Evolutionary conservation across 768 basidiomycete genomes (phyloP).

Genomic region (Zangia roseola): DNA sequence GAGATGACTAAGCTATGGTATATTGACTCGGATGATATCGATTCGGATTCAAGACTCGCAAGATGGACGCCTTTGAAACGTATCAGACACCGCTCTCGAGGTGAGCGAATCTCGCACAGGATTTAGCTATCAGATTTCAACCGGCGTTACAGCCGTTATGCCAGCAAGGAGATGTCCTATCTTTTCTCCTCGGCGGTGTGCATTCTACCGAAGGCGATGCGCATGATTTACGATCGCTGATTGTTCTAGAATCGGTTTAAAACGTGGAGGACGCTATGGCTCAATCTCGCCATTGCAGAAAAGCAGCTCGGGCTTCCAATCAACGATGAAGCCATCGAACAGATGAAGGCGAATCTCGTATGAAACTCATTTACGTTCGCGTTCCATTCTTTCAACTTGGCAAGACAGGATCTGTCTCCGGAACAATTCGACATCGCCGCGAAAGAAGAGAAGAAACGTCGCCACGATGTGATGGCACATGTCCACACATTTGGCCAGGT

Average conservation of each 20-base stretch:
- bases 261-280: constrained; percentile 95
- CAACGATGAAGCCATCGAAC: constrained; percentile 84
- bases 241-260: constrained; percentile 79
- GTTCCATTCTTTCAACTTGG: constrained; percentile 5
- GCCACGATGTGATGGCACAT: constrained; percentile 99
- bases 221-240: background rate
- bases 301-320: constrained; percentile 93
- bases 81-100: constrained; percentile 84
- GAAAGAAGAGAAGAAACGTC: constrained; percentile 91
- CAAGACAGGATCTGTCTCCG: constrained; percentile 70
- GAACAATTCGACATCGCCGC: constrained; percentile 92
- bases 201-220: background rate
- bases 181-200: constrained; percentile 92
- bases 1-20: constrained; percentile 24
- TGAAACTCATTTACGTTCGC: background rate
- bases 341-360: constrained; percentile 94
- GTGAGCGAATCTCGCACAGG: constrained; percentile 34
- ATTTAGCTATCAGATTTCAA: background rate
- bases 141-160: constrained; percentile 76
- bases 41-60: background rate
- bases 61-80: constrained; percentile 64
- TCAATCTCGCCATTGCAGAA: constrained; percentile 94
- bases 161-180: constrained; percentile 97
- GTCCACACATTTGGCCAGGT: constrained; percentile 96
- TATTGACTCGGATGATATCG: no score